Percentiles rank a stretch among this genome's conserved stretches.
Conservation (phyloP, 2,329 filamentous ascomycete species). For the Nannizziopsis arthrosporioides region DNA sequence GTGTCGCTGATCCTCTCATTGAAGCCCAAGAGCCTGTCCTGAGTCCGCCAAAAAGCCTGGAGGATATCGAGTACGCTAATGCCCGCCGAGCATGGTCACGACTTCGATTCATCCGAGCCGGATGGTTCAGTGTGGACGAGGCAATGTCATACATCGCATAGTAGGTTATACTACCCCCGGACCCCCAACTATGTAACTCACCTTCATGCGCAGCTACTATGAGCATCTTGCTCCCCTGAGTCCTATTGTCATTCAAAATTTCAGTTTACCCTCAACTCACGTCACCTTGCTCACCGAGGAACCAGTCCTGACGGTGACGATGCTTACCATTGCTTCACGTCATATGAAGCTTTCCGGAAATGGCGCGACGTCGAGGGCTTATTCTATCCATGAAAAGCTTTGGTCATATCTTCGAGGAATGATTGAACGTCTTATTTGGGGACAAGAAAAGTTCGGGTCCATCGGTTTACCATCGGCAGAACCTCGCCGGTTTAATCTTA, state of each 20-base stretch:
- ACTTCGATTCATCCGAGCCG: constrained; percentile 88
- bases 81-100: constrained; percentile 80
- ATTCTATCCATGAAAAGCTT: constrained; percentile 86
- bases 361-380: constrained; percentile 69
- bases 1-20: constrained; percentile 4
- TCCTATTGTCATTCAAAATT: constrained; percentile 85
- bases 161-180: constrained; percentile 38
- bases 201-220: constrained; percentile 57
- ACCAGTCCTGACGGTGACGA: constrained; percentile 80
- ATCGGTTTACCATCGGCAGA: constrained; percentile 66
- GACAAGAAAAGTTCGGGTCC: constrained; percentile 87
- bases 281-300: constrained; percentile 73
- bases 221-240: constrained; percentile 81
- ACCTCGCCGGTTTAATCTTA: constrained; percentile 13
- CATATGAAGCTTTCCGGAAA: constrained; percentile 71
- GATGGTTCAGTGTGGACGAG: constrained; percentile 91
- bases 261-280: constrained; percentile 70
- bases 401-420: constrained; percentile 92
- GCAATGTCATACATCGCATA: constrained; percentile 91
- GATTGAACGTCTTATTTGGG: constrained; percentile 91
- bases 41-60: constrained; percentile 17
- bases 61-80: constrained; percentile 40
- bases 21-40: constrained; percentile 10
- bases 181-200: constrained; percentile 11
- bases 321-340: constrained; percentile 81